Base-by-base conservation (phyloP, 345 rosid genomes). In the Heritiera fomes region DNA sequence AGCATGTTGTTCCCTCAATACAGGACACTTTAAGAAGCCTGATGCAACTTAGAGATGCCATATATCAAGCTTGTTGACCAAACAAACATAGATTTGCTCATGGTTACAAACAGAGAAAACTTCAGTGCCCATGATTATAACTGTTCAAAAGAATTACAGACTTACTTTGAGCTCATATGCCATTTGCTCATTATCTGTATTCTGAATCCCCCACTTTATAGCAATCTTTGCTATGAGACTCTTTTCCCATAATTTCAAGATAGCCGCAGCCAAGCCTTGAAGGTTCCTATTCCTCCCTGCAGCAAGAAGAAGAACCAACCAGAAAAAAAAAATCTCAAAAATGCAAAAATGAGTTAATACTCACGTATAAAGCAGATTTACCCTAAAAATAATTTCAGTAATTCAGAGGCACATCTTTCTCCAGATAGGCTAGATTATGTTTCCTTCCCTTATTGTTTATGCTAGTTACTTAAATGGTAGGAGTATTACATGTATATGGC, bases 211-310 rank as follows among this genome's bases (percentile, higher is more conserved):
- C 98, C 96, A 90, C 84, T 94, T 94, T 82, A 94, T 87, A 28
- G 96, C 90, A 84, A 94, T 88, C 87, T 94, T 94, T 67, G 90
- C 95, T 56, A 94, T 87, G 68, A 82, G 77, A 87, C 91, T 82
- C 72, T 81, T 94, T 85, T 92, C 88, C 98, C 98, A 94, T 80
- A 94, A 80, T 81, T 90, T 92, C 79, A 87, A 70, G 61, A 94
- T 90, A 15, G 97, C 93, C 83, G 86, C 86, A 81, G 97, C 97
- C 80, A 94, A 82, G 52, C 98, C 98, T 83, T 92, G 95, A 87
- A 92, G 94, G 63, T 83, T 80, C 73, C 89, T 83, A 86, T 94
- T 94, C 87, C 92, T 89, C 75, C 95, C 97, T 94, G 80, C 74
- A 81, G 61, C 79, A 83, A 84, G 64, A 13, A 58, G 32, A 40